These are phyloP conservation scores for Ceriops tagal DNA, from an alignment of 345 rosid genomes.

Conservation along the genomic window DNA sequence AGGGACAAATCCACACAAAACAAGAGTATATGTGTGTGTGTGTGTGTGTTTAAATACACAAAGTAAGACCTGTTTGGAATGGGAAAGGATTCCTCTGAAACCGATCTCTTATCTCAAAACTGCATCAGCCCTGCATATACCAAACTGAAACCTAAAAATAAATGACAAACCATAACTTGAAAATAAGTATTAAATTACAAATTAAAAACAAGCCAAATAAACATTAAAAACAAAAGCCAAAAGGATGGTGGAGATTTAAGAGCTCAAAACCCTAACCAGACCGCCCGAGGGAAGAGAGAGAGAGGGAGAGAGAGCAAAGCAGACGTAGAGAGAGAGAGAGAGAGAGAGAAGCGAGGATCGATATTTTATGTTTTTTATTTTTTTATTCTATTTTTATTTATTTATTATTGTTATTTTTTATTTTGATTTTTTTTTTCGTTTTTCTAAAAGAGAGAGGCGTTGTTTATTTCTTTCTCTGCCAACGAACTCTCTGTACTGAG, in stretches of 20 bases:
- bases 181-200: background rate
- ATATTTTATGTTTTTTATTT: background rate
- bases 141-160: conserved; percentile 6
- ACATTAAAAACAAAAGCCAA: background rate
- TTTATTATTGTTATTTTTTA: background rate
- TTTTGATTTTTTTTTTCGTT: background rate
- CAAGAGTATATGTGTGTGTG: background rate
- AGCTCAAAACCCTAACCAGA: conserved; percentile 36
- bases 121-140: conserved; percentile 23
- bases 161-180: too few species aligned
- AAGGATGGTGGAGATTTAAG: background rate
- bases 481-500: conserved; percentile 12
- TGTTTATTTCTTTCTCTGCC: too few species aligned
- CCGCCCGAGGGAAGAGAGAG: conserved; percentile 16
- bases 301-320: background rate
- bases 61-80: conserved; percentile 8
- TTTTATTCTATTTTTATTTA: background rate
- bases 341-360: background rate
- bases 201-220: background rate
- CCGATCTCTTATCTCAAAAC: conserved; percentile 32
- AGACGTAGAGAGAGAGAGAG: conserved; percentile 11
- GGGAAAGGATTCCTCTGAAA: conserved; percentile 14
- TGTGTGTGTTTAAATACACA: background rate
- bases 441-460: background rate
- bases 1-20: background rate